Conservation (phyloP, 495 filamentous ascomycete genomes). For the Endocarpon pusillum region DNA sequence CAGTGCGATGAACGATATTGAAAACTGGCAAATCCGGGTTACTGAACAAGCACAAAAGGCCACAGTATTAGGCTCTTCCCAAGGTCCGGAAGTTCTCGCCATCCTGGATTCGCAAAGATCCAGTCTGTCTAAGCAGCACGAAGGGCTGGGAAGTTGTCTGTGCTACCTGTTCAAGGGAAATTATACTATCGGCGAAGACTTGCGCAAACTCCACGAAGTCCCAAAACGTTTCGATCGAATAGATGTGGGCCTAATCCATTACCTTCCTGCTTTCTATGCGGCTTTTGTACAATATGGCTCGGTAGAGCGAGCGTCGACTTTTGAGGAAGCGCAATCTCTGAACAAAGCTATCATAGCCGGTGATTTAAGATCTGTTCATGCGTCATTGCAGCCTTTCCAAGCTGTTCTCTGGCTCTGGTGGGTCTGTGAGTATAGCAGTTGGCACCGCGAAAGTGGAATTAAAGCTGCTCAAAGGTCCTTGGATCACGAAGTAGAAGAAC, state of each 20-base stretch:
- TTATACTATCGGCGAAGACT: conserved; percentile 51
- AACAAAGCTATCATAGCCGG: conserved; percentile 43
- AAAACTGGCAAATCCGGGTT: conserved; percentile 52
- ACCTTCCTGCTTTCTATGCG: conserved; percentile 58
- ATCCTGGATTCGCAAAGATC: conserved; percentile 52
- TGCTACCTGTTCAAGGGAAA: conserved; percentile 60
- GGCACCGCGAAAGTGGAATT: conserved; percentile 52
- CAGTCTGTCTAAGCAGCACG: conserved; percentile 71
- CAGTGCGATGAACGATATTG: conserved; percentile 52
- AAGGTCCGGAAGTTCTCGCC: conserved; percentile 43
- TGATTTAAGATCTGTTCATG: conserved; percentile 42
- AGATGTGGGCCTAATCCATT: conserved; percentile 54
- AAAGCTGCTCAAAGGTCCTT: conserved; percentile 37
- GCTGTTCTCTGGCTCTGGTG: conserved; percentile 64
- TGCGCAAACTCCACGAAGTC: conserved; percentile 44
- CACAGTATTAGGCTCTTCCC: conserved; percentile 44
- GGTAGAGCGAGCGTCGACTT: conserved; percentile 38
- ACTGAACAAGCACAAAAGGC: conserved; percentile 53
- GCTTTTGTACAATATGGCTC: conserved; percentile 61
- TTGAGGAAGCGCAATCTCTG: conserved; percentile 49
- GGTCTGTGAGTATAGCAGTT: conserved; percentile 83
- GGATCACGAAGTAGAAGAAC: conserved; percentile 47
- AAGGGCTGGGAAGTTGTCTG: conserved; percentile 61
- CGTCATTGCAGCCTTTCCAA: conserved; percentile 55
- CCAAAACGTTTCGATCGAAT: conserved; percentile 55